Evolutionary conservation across 805 yeast species (phyloP), one percentile per base, ranked within the genome.

Genomic region (Pichia gijzeniarum): DNA sequence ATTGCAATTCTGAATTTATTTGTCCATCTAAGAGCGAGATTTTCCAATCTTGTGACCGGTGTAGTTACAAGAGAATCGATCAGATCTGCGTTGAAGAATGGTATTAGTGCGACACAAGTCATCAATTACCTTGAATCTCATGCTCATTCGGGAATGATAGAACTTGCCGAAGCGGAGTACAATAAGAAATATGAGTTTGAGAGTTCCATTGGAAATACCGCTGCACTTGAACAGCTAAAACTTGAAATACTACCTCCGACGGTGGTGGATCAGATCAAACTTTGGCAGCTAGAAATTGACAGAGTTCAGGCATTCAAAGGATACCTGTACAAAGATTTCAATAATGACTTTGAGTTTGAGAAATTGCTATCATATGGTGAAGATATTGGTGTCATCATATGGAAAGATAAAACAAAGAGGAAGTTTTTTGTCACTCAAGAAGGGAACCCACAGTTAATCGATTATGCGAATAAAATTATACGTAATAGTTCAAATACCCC

Each of bases 221-320:
- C 51, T 13, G 72, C 76, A 41, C 65, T 75, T 5, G 58, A 55
- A 30, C 73, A 74, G 50, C 76, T 79, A 53, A 60, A 74, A 51
- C 56, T 80, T 48, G 81, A 82, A 58, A 69, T 93, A 12, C 62
- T 85, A 5, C 98, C 98, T 3, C 96, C 98, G 0, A 93, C 96
- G 0, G 95, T 93, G n/a, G 85, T 87, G 1, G 99, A 93, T 64
- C 99, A 93, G 62, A 86, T 93, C 55, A 82, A 81, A 60, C 71
- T 93, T 43, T 93, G 99, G 99, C 98, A 93, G 68, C 70, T 93
- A 49, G 99, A 93, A 61, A 66, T 90, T 67, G 98, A 93, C 62
- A 77, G 99, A 65, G 86, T 93, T 52, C 81, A 85, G 54, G 77
- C 93, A 1, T 85, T 79, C 41, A 87, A 82, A 25, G 99, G 99